Evolutionary conservation across 208 protist genomes (phyloP).

Genomic region (Leishmania guyanensis): DNA sequence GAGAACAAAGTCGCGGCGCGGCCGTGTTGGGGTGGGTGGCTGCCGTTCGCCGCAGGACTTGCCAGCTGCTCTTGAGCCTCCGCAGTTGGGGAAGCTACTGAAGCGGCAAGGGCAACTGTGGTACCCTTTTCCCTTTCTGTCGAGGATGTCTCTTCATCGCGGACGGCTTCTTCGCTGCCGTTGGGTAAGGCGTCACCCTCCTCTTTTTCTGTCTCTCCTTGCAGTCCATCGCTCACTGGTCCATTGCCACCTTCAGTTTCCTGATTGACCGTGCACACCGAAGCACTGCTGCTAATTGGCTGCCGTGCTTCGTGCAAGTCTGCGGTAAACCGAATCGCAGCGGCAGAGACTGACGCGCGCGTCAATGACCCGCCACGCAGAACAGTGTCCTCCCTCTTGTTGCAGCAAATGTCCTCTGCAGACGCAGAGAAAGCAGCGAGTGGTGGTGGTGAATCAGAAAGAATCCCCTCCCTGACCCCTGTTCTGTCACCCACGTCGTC

Average conservation of each 20-base stretch:
- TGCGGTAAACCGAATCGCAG: background rate
- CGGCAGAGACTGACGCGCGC: background rate
- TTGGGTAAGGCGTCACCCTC: background rate
- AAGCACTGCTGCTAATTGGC: background rate
- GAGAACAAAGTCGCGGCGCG: background rate
- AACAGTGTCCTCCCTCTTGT: background rate
- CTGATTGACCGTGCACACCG: background rate
- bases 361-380: background rate
- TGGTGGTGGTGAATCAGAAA: background rate
- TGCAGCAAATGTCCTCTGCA: background rate
- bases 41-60: background rate
- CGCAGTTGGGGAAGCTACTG: background rate
- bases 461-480: background rate
- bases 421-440: background rate
- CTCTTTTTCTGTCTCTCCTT: background rate
- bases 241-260: background rate
- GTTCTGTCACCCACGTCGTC: background rate
- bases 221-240: background rate
- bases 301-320: background rate
- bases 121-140: background rate
- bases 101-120: background rate
- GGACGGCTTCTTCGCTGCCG: background rate
- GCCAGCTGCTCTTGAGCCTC: background rate
- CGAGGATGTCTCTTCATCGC: background rate
- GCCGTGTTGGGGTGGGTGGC: background rate